Conservation (phyloP, 2,329 filamentous ascomycete genomes). For the Aspergillus sp. region DNA sequence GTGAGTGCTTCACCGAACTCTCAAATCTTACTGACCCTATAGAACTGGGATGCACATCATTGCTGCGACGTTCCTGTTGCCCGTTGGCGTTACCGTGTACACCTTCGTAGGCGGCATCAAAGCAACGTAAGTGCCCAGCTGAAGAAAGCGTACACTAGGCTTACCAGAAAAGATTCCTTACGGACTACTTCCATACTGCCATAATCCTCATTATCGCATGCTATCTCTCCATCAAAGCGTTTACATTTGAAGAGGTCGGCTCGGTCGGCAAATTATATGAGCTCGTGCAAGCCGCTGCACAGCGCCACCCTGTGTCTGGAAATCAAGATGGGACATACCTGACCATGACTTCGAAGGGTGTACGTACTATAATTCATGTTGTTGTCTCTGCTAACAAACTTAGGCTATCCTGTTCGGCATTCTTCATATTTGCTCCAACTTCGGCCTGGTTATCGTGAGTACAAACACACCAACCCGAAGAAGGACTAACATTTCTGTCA, state of each 20-base stretch:
- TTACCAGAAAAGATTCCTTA: conserved; percentile 40
- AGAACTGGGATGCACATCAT: conserved; percentile 55
- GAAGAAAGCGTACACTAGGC: neutral
- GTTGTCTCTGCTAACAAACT: neutral
- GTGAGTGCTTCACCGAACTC: conserved; percentile 16
- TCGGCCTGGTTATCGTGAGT: conserved; percentile 53
- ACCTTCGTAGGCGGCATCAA: conserved; percentile 46
- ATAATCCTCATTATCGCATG: conserved; percentile 55
- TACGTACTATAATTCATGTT: conserved; percentile 28
- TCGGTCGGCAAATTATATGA: conserved; percentile 54
- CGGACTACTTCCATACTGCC: conserved; percentile 58
- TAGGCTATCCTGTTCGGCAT: conserved; percentile 55
- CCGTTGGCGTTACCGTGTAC: conserved; percentile 43
- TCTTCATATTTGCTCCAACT: conserved; percentile 52
- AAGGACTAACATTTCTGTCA: conserved; percentile 10
- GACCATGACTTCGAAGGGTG: conserved; percentile 57
- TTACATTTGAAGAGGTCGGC: conserved; percentile 49
- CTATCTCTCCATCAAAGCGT: conserved; percentile 53
- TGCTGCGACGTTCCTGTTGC: conserved; percentile 51
- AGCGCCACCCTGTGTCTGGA: conserved; percentile 50
- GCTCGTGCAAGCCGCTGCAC: conserved; percentile 49
- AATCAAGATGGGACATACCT: conserved; percentile 58
- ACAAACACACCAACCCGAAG: neutral
- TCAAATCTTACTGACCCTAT: neutral
- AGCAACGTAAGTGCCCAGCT: conserved; percentile 31